These are phyloP conservation scores for Chenopodium formosanum DNA, from an alignment of 148 eudicot species.

Conservation along the genomic window DNA sequence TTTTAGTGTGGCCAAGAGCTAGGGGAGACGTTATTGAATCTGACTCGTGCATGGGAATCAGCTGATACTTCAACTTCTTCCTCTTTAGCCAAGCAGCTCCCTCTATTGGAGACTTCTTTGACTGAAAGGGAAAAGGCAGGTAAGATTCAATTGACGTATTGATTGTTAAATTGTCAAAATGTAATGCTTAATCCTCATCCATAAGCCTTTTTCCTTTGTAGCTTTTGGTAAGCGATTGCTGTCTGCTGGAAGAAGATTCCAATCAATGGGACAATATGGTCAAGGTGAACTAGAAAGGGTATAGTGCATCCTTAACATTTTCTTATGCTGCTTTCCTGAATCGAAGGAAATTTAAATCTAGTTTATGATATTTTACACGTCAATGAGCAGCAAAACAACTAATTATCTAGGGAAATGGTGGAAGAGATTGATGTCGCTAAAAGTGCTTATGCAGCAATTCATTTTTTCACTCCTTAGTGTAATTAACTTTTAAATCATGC, in stretches of 20 bases:
- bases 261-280: constrained; percentile 90
- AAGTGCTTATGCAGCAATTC: background rate
- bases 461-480: constrained; percentile 9
- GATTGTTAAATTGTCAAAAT: constrained; percentile 6
- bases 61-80: constrained; percentile 79
- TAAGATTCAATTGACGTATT: constrained; percentile 26
- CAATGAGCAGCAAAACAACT: background rate
- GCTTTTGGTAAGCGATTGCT: constrained; percentile 87
- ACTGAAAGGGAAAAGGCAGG: constrained; percentile 63
- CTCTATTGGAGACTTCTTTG: constrained; percentile 46
- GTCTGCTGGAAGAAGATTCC: constrained; percentile 91
- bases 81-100: constrained; percentile 60
- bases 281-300: constrained; percentile 94
- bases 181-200: constrained; percentile 7
- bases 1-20: constrained; percentile 85
- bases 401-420: background rate
- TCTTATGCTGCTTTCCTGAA: background rate
- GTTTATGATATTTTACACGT: background rate
- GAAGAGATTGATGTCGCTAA: background rate
- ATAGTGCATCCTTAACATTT: constrained; percentile 19
- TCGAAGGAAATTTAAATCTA: background rate
- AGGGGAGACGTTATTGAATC: constrained; percentile 68
- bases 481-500: constrained; percentile 25
- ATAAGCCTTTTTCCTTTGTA: constrained; percentile 27
- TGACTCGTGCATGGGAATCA: constrained; percentile 86